phyloP scores from a whole-genome alignment of 345 rosid species.

The Moringa oleifera region DNA sequence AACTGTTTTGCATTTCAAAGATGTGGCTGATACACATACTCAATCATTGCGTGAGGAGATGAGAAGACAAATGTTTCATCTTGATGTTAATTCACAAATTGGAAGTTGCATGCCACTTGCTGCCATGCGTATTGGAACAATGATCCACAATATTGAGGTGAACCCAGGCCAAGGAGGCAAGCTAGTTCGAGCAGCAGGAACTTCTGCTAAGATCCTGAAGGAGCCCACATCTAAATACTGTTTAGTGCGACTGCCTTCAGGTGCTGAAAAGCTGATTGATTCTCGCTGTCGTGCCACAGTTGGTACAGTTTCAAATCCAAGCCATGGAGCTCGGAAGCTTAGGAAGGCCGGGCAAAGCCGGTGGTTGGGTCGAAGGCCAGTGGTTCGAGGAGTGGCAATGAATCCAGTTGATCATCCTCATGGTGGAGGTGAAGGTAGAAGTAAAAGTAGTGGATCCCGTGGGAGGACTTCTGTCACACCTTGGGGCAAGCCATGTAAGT shows the following conservation, averaged over 20 bases:
- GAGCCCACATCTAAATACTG: constrained; percentile 54
- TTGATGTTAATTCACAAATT: constrained; percentile 74
- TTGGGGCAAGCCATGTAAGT: constrained; percentile 91
- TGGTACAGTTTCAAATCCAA: constrained; percentile 65
- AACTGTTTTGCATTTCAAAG: constrained; percentile 7
- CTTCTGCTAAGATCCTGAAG: constrained; percentile 77
- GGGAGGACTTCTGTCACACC: constrained; percentile 68
- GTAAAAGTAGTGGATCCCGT: constrained; percentile 71
- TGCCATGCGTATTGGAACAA: constrained; percentile 82
- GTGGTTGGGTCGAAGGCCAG: constrained; percentile 79
- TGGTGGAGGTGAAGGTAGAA: constrained; percentile 96
- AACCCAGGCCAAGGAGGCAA: constrained; percentile 86
- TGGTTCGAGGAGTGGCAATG: constrained; percentile 81
- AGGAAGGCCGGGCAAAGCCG: constrained; percentile 85
- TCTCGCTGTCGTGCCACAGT: constrained; percentile 71
- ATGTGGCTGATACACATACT: constrained; percentile 28
- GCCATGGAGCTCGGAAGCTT: constrained; percentile 55
- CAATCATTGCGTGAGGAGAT: constrained; percentile 44
- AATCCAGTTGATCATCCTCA: constrained; percentile 93
- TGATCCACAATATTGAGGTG: constrained; percentile 86
- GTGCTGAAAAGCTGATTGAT: constrained; percentile 54
- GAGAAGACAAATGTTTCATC: constrained; percentile 55
- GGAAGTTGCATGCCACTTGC: constrained; percentile 87
- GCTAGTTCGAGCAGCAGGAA: constrained; percentile 81
- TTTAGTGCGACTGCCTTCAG: constrained; percentile 71